A percentile compares a stretch with the other conserved stretches of the same genome.
Conservation (phyloP, 176 grass and related monocot species). For the Lolium perenne region DNA sequence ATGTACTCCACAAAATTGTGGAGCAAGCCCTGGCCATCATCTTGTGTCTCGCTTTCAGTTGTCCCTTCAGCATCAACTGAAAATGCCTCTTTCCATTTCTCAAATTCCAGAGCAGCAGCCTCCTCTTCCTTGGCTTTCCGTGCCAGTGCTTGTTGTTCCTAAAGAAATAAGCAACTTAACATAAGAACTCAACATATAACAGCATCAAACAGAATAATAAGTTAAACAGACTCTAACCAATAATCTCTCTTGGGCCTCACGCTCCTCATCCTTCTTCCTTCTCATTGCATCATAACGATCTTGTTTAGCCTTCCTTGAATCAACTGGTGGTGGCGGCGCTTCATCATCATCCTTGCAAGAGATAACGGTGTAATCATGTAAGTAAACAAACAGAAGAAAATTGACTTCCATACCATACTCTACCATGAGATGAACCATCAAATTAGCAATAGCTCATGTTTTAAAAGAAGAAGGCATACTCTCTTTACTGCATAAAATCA, state of each 20-base stretch:
- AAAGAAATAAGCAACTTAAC: slow-evolving; percentile 38
- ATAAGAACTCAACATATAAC: slow-evolving; percentile 21
- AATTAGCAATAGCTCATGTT: background rate
- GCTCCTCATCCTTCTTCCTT: slow-evolving; percentile 92
- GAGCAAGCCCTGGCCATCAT: slow-evolving; percentile 74
- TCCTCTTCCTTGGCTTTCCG: slow-evolving; percentile 80
- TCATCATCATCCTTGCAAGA: slow-evolving; percentile 66
- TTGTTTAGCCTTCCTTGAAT: slow-evolving; percentile 76
- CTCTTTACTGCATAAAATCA: background rate
- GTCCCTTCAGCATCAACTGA: slow-evolving; percentile 97
- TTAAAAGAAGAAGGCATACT: background rate
- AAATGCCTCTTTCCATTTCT: slow-evolving; percentile 95
- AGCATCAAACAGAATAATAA: slow-evolving; percentile 24
- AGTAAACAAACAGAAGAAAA: background rate
- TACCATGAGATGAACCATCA: background rate
- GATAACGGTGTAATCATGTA: background rate
- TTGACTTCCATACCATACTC: background rate
- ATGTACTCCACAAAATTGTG: slow-evolving; percentile 96
- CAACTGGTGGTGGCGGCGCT: slow-evolving; percentile 26
- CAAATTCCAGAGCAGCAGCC: slow-evolving; percentile 77
- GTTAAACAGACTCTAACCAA: slow-evolving; percentile 47
- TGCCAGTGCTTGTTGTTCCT: slow-evolving; percentile 87
- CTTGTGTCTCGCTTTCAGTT: slow-evolving; percentile 83
- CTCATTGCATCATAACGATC: slow-evolving; percentile 86
- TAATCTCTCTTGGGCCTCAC: slow-evolving; percentile 77